Evolutionary conservation across 768 basidiomycete species (phyloP), one percentile per base, ranked within the genome.

Genomic region (Crassisporium funariophilum): DNA sequence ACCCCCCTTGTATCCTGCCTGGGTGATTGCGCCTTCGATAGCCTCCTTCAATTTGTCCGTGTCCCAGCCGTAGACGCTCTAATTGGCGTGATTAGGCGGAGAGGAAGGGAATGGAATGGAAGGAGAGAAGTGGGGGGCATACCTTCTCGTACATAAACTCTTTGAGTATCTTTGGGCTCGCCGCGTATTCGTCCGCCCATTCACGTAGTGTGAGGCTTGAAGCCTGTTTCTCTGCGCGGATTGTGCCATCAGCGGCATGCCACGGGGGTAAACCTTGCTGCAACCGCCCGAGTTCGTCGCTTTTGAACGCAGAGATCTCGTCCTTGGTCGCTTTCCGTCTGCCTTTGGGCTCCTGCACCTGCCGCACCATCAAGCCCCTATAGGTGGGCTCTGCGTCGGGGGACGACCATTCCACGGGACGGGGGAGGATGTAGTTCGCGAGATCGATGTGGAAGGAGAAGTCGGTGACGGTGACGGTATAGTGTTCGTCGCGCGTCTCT

Each of bases 171-270:
- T 83, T 89, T 8, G 60, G 68, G 55, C 83, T 85, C 15, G 76
- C 72, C 43, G 87, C 88, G 56, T 88, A 91, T 41, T 84, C 80
- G 54, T 90, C 86, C 8, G 87, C 87, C 89, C 89, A 91, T 47
- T 83, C 73, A 20, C 84, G 71, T 35, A 88, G 59, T 1, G 81
- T 73, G 65, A 75, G 77, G 13, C 79, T 79, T 2, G 82, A 83
- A 17, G 54, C 21, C 1, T 55, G 41, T 27, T 15, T 31, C 5
- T 53, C 56, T 20, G 35, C 45, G 20, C 35, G 16, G 12, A 16
- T 5, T 11, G 42, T 44, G 17, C 38, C 15, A 35, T 45, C 24
- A 31, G 29, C 35, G 21, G 40, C n/a, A 6, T 63, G 57, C 74
- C 74, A 75, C 2, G 72, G 72, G 1, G 72, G 67, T 6, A 79